These are phyloP conservation scores for Colletotrichum echinochloae DNA, from an alignment of 2,329 filamentous ascomycete species.

Conservation along the genomic window DNA sequence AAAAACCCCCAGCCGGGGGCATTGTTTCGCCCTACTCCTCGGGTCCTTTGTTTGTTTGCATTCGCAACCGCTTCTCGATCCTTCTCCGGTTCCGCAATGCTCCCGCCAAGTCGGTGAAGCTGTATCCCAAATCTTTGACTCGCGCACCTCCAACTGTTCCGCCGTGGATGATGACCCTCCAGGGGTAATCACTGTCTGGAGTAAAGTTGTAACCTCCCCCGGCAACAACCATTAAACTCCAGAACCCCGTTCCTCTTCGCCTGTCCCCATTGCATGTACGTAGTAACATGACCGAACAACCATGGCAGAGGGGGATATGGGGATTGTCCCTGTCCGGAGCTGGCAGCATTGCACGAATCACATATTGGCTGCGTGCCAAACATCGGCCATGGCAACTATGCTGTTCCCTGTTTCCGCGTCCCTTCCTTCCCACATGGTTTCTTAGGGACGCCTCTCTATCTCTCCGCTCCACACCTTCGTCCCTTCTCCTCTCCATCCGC, in stretches of 20 bases:
- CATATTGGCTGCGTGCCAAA: constrained; percentile 10
- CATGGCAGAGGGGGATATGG: background rate
- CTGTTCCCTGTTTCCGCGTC: constrained; percentile 31
- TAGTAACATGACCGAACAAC: constrained; percentile 29
- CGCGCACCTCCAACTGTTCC: background rate
- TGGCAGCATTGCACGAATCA: background rate
- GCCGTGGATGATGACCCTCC: background rate
- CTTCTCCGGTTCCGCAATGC: background rate
- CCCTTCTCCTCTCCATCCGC: constrained; percentile 17
- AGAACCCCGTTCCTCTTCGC: background rate
- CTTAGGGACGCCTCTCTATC: background rate
- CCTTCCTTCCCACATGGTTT: constrained; percentile 10
- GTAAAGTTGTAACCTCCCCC: background rate
- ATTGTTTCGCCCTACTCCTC: background rate
- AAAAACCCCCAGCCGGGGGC: too few relatives aligned
- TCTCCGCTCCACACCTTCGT: constrained; percentile 3
- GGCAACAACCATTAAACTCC: constrained; percentile 2
- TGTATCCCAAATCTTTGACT: constrained; percentile 13
- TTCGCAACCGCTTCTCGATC: background rate
- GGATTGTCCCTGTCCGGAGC: constrained; percentile 14
- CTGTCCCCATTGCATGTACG: background rate
- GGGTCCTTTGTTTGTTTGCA: constrained; percentile 14
- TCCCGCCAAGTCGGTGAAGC: constrained; percentile 11
- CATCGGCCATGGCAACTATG: constrained; percentile 15
- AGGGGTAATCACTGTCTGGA: background rate